Evolutionary conservation across 1,139 yeast genomes (phyloP).

Genomic region (Yamadazyma dushanensis): DNA sequence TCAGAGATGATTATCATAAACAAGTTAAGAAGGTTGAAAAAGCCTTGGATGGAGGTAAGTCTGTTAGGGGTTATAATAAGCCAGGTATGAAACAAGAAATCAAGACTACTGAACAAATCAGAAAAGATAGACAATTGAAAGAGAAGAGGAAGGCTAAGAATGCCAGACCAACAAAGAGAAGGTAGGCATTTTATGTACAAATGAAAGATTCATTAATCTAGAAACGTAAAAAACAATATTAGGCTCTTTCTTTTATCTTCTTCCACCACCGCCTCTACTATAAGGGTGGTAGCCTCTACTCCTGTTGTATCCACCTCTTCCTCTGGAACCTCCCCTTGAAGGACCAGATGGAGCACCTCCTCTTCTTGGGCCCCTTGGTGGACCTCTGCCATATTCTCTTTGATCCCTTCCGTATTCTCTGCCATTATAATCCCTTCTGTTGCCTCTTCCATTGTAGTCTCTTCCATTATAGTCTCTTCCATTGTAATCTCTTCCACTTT

Average conservation of each 20-base stretch:
- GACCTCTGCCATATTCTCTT: too few relatives aligned
- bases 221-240: conserved; percentile 1
- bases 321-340: conserved; percentile 28
- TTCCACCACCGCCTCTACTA: conserved; percentile 23
- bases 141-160: conserved; percentile 82
- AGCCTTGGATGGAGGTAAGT: conserved; percentile 75
- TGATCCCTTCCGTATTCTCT: too few relatives aligned
- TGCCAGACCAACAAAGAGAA: conserved; percentile 63
- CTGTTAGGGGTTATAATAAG: conserved; percentile 67
- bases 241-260: neutral
- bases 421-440: conserved; percentile 21
- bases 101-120: conserved; percentile 68
- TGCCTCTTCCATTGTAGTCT: conserved; percentile 30
- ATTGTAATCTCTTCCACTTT: conserved; percentile 5
- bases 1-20: conserved; percentile 79
- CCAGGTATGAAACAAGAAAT: conserved; percentile 61
- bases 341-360: conserved; percentile 24
- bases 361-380: conserved; percentile 44
- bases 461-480: conserved; percentile 24
- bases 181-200: conserved; percentile 13
- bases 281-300: conserved; percentile 33
- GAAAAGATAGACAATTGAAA: conserved; percentile 69
- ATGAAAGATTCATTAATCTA: conserved; percentile 1
- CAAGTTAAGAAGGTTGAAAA: conserved; percentile 83
- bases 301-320: conserved; percentile 21